Conservation (phyloP, 2,329 filamentous ascomycete genomes). For the Dactylellina cionopaga region DNA sequence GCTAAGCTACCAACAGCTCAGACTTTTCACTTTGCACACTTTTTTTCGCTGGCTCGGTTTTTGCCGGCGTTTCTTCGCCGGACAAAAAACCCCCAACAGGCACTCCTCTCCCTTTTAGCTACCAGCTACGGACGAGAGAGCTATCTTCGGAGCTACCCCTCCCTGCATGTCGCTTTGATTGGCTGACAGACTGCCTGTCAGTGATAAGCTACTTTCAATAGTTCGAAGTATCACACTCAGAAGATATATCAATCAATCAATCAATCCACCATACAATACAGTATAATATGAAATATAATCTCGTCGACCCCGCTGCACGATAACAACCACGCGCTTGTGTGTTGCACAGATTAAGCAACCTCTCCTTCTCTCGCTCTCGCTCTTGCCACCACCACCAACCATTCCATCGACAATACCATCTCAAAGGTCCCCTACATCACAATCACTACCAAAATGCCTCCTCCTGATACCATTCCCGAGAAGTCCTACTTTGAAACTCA, state of each 20-base stretch:
- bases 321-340: too few species aligned
- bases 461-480: constrained; percentile 38
- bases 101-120: background rate
- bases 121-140: background rate
- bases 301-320: too few species aligned
- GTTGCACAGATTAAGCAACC: background rate
- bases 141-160: background rate
- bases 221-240: too few species aligned
- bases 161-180: constrained; percentile 30
- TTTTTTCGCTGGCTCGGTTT: constrained; percentile 34
- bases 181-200: constrained; percentile 30
- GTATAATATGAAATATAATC: too few species aligned
- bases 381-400: background rate
- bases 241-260: too few species aligned
- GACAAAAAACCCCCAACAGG: too few species aligned
- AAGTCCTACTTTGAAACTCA: constrained; percentile 51
- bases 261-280: too few species aligned
- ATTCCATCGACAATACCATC: constrained; percentile 1
- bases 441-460: constrained; percentile 18
- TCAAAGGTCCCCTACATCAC: background rate
- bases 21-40: constrained; percentile 2
- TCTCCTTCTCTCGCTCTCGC: background rate
- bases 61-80: constrained; percentile 46
- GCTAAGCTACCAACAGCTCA: background rate
- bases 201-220: too few species aligned